These are phyloP conservation scores for Candida alai DNA, from an alignment of 805 yeast genomes.

Conservation along the genomic window DNA sequence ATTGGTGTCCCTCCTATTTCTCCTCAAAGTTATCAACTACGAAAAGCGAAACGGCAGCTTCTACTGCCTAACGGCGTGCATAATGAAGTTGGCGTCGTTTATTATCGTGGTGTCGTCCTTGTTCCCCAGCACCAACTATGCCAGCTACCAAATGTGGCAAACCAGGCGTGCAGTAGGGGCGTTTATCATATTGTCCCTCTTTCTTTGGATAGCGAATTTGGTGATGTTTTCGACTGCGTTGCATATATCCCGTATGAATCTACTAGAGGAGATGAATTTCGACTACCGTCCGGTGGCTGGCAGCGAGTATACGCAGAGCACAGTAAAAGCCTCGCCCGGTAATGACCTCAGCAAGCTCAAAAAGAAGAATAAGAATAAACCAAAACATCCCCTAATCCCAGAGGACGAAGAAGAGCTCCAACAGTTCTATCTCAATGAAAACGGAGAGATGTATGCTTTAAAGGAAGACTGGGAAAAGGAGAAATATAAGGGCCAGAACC, in stretches of 20 bases:
- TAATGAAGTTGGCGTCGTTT: conserved; percentile 34
- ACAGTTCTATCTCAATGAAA: conserved; percentile 25
- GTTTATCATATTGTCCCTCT: conserved; percentile 34
- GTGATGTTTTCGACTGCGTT: conserved; percentile 37
- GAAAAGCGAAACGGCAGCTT: conserved; percentile 39
- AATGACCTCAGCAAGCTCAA: conserved; percentile 18
- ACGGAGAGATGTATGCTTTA: conserved; percentile 29
- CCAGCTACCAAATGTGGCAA: conserved; percentile 19
- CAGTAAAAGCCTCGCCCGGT: too few relatives aligned
- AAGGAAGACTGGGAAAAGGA: conserved; percentile 11
- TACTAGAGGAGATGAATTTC: conserved; percentile 29
- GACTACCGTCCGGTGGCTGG: too few relatives aligned
- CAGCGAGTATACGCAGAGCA: too few relatives aligned
- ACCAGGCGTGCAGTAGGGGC: conserved; percentile 34
- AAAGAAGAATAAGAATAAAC: conserved; percentile 11
- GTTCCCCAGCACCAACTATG: conserved; percentile 22
- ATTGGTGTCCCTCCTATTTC: conserved; percentile 30
- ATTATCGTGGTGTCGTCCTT: conserved; percentile 24
- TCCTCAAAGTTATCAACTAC: conserved; percentile 34
- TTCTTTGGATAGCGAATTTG: conserved; percentile 35
- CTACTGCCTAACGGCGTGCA: conserved; percentile 31
- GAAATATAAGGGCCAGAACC: conserved; percentile 20
- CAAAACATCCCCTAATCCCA: not conserved
- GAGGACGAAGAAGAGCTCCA: conserved; percentile 15
- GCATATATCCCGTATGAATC: conserved; percentile 33